phyloP scores from a whole-genome alignment of 2,329 filamentous ascomycete species.

The Stachybotrys chartarum region DNA sequence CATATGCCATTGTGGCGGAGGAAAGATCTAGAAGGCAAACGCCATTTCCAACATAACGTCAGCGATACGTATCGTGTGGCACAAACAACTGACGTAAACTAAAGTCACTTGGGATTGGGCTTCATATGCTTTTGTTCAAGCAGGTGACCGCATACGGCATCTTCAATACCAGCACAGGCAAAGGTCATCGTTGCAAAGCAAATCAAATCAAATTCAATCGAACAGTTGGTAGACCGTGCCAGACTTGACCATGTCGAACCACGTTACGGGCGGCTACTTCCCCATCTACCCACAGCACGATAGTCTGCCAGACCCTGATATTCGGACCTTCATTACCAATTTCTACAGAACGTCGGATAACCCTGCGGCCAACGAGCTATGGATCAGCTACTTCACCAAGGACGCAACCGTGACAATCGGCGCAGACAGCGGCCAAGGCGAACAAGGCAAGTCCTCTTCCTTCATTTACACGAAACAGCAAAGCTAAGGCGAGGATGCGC shows the following conservation, averaged over 20 bases:
- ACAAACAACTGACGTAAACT: neutral
- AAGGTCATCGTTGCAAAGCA: too few species aligned
- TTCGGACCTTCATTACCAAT: slow-evolving; percentile 30
- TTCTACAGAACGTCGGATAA: slow-evolving; percentile 40
- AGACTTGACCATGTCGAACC: slow-evolving; percentile 5
- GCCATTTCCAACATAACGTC: too few species aligned
- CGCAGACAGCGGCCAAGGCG: slow-evolving; percentile 27
- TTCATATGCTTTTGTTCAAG: too few species aligned
- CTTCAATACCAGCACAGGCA: too few species aligned
- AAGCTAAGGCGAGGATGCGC: neutral
- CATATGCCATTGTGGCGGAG: too few species aligned
- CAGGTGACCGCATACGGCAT: too few species aligned
- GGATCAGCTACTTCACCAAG: slow-evolving; percentile 32
- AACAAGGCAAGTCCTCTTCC: slow-evolving; percentile 18
- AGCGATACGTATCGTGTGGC: too few species aligned
- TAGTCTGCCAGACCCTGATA: slow-evolving; percentile 19
- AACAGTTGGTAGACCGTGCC: too few species aligned
- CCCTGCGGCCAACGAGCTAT: slow-evolving; percentile 31
- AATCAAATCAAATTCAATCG: too few species aligned
- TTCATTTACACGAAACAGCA: neutral
- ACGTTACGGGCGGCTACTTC: slow-evolving; percentile 17
- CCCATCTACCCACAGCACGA: slow-evolving; percentile 22
- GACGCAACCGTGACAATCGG: slow-evolving; percentile 36
- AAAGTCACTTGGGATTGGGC: too few species aligned
- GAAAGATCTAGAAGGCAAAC: too few species aligned